Evolutionary conservation across 306 rosid species (phyloP).

Genomic region (Vicia villosa): DNA sequence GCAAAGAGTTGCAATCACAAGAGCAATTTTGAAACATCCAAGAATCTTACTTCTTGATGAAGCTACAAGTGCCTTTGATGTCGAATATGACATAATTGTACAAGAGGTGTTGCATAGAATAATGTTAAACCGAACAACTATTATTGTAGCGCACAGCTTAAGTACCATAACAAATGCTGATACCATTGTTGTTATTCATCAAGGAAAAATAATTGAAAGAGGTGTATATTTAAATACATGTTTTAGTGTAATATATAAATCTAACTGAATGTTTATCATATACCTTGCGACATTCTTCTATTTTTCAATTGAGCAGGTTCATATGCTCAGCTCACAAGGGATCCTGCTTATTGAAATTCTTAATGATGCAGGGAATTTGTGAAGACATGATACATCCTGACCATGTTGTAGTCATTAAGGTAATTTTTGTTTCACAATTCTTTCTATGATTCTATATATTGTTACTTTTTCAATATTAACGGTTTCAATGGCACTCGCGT

Average conservation of each 20-base stretch:
- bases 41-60: slow-evolving; percentile 71
- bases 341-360: too few species aligned
- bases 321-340: slow-evolving; percentile 56
- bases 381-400: too few species aligned
- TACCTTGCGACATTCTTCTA: background rate
- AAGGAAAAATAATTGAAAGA: slow-evolving; percentile 65
- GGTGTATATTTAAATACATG: slow-evolving; percentile 39
- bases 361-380: too few species aligned
- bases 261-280: too few species aligned
- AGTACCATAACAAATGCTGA: slow-evolving; percentile 65
- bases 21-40: slow-evolving; percentile 75
- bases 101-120: slow-evolving; percentile 66
- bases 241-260: background rate
- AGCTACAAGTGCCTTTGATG: slow-evolving; percentile 64
- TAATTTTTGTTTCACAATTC: too few species aligned
- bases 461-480: too few species aligned
- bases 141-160: slow-evolving; percentile 73
- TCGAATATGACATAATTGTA: slow-evolving; percentile 64
- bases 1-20: slow-evolving; percentile 68
- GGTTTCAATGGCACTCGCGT: too few species aligned
- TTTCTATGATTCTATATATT: too few species aligned
- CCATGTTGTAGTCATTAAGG: too few species aligned
- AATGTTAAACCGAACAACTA: slow-evolving; percentile 65
- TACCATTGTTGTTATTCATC: slow-evolving; percentile 64
- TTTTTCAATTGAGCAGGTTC: slow-evolving; percentile 52